These are phyloP conservation scores for Silene vulgaris DNA, from an alignment of 179 eudicot genomes.

Conservation along the genomic window DNA sequence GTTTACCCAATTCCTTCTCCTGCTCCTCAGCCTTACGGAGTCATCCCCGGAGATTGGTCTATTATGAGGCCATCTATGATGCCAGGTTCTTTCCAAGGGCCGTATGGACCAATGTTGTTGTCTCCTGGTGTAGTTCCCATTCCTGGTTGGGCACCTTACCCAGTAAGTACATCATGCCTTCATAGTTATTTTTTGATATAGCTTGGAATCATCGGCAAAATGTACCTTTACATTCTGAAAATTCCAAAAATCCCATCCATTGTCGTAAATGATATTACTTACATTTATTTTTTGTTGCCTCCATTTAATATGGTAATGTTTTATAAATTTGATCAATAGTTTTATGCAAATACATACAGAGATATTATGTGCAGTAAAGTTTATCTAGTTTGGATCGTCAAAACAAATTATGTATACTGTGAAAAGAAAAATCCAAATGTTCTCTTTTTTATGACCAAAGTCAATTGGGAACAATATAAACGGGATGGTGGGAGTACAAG, in stretches of 20 bases:
- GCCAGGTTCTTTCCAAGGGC: constrained; percentile 66
- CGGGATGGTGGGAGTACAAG: not conserved
- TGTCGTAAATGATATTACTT: not conserved
- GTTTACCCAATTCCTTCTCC: constrained; percentile 31
- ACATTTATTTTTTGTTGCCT: not conserved
- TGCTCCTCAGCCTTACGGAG: constrained; percentile 65
- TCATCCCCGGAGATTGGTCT: constrained; percentile 66
- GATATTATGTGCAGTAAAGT: not conserved
- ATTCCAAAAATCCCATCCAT: too few relatives aligned
- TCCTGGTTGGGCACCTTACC: constrained; percentile 80
- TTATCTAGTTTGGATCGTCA: not conserved
- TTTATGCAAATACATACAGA: too few relatives aligned
- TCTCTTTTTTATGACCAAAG: too few relatives aligned
- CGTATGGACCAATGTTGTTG: constrained; percentile 62
- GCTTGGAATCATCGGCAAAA: not conserved
- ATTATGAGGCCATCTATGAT: constrained; percentile 63
- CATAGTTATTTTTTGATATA: not conserved
- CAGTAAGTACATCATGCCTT: constrained; percentile 40
- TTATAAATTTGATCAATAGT: too few relatives aligned
- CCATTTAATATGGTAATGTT: not conserved
- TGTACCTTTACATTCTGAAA: not conserved
- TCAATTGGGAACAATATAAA: too few relatives aligned
- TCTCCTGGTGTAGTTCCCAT: constrained; percentile 71
- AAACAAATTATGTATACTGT: not conserved
- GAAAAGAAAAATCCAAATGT: too few relatives aligned